Conservation (phyloP, 148 eudicot genomes). For the Silene conica region DNA sequence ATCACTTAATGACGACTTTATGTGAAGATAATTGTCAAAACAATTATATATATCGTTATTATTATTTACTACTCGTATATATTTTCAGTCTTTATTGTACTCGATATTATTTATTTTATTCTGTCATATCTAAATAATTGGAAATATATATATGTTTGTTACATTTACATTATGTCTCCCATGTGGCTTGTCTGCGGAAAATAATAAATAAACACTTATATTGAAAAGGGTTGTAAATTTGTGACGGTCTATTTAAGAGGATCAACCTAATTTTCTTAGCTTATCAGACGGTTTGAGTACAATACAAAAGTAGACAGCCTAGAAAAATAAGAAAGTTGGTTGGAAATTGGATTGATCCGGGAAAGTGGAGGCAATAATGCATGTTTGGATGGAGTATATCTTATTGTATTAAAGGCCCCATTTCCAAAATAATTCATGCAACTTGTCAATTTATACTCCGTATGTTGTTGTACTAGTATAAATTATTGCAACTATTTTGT, state of each 20-base stretch:
- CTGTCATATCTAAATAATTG: not conserved
- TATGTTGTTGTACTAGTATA: too few species aligned
- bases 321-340: constrained; percentile 9
- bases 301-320: constrained; percentile 21
- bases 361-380: constrained; percentile 23
- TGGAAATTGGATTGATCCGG: not conserved
- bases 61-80: not conserved
- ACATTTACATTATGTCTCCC: not conserved
- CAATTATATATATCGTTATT: constrained; percentile 7
- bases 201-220: too few species aligned
- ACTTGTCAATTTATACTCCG: too few species aligned
- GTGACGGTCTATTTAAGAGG: too few species aligned
- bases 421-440: too few species aligned
- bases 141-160: too few species aligned
- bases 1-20: constrained; percentile 11
- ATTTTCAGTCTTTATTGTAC: not conserved
- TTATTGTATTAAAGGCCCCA: too few species aligned
- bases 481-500: too few species aligned
- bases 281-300: too few species aligned
- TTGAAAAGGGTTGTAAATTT: too few species aligned
- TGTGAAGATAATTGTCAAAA: constrained; percentile 25
- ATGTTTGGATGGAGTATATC: not conserved
- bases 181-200: constrained; percentile 16
- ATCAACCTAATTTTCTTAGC: too few species aligned
- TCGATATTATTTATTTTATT: not conserved